phyloP scores from a whole-genome alignment of 129 eudicot genomes.

The Erigeron canadensis region DNA sequence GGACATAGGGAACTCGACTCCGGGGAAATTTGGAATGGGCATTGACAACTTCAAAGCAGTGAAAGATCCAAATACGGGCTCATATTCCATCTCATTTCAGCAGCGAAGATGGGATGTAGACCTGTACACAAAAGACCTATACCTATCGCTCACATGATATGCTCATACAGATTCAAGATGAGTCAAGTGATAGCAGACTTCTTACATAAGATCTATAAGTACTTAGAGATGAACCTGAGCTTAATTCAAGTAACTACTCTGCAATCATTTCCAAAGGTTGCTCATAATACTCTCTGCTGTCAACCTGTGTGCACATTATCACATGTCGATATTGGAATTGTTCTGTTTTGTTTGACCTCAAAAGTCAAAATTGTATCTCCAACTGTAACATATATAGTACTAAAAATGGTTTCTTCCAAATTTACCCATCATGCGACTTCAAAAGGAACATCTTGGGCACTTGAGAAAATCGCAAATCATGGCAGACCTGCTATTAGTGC shows the following conservation, averaged over 20 bases:
- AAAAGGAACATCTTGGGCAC: background rate
- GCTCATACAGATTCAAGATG: no score
- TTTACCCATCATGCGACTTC: background rate
- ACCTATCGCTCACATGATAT: no score
- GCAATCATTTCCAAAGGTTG: slow-evolving; percentile 1
- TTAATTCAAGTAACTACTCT: background rate
- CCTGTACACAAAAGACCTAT: no score
- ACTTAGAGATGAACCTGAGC: background rate
- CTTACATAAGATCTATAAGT: no score
- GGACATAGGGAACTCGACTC: slow-evolving; percentile 80
- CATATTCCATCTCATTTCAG: slow-evolving; percentile 76
- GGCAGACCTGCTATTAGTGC: slow-evolving; percentile 80
- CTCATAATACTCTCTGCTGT: background rate
- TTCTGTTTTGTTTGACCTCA: background rate
- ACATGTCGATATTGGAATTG: background rate
- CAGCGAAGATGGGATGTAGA: background rate
- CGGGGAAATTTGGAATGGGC: slow-evolving; percentile 95
- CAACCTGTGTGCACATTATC: background rate
- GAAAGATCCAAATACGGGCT: slow-evolving; percentile 86
- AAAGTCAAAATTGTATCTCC: background rate
- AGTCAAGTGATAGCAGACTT: no score
- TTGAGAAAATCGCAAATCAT: background rate
- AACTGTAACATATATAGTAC: background rate
- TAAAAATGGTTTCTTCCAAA: background rate
- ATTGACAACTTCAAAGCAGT: slow-evolving; percentile 87